These are phyloP conservation scores for Mucuna pruriens DNA, from an alignment of 306 rosid genomes.

Conservation along the genomic window DNA sequence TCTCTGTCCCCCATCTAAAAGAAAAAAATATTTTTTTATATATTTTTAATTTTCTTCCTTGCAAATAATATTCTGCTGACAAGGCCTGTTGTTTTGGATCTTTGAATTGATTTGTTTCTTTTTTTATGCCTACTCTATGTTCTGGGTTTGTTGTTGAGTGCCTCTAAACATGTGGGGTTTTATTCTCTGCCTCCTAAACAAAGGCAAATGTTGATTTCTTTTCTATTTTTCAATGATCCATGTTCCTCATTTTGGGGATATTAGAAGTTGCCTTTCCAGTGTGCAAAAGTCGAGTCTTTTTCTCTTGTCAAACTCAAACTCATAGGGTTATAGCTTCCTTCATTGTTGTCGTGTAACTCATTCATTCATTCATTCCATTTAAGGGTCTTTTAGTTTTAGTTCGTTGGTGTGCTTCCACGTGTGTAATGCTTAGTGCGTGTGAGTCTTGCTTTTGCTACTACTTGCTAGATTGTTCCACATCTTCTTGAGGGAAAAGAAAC, in stretches of 20 bases:
- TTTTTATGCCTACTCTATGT: conserved; percentile 33
- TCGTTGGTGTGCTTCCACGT: conserved; percentile 11
- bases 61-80: conserved; percentile 48
- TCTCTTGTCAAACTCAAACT: conserved; percentile 28
- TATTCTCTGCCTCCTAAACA: conserved; percentile 65
- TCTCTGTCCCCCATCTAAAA: not conserved
- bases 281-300: conserved; percentile 36
- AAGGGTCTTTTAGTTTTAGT: conserved; percentile 2
- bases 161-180: conserved; percentile 60
- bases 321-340: not conserved
- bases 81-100: conserved; percentile 49
- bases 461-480: conserved; percentile 30
- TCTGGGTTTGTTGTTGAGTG: conserved; percentile 57
- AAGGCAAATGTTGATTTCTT: conserved; percentile 51
- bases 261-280: conserved; percentile 35
- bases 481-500: conserved; percentile 18
- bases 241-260: conserved; percentile 66
- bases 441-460: conserved; percentile 34
- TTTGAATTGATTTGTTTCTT: conserved; percentile 37
- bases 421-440: conserved; percentile 37
- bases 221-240: conserved; percentile 40
- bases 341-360: conserved; percentile 15
- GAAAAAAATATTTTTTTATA: not conserved
- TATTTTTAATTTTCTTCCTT: not conserved
- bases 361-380: conserved; percentile 17